Evolutionary conservation across 768 basidiomycete species (phyloP).

Genomic region (Butyriboletus loyo): DNA sequence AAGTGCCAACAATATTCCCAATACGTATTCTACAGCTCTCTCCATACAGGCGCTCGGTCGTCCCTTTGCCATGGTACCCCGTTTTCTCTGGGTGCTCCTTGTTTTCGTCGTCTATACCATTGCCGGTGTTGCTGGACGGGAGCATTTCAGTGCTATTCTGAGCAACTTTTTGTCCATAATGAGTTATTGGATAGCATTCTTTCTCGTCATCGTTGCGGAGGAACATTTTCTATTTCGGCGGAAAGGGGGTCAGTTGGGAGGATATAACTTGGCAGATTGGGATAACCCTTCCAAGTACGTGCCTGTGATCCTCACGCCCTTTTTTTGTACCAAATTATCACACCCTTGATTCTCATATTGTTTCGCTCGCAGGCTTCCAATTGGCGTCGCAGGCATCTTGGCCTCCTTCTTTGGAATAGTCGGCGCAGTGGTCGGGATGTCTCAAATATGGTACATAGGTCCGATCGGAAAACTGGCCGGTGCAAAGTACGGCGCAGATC

Average conservation of each 20-base stretch:
- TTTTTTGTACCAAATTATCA: too few species aligned
- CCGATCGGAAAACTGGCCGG: slow-evolving; percentile 45
- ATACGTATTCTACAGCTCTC: slow-evolving; percentile 46
- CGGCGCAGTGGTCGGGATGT: slow-evolving; percentile 53
- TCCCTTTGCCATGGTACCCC: slow-evolving; percentile 41
- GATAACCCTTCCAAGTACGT: slow-evolving; percentile 39
- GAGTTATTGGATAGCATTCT: slow-evolving; percentile 47
- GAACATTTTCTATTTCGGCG: slow-evolving; percentile 49
- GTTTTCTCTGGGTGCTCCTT: slow-evolving; percentile 45
- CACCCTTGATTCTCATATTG: not conserved
- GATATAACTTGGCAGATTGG: slow-evolving; percentile 52
- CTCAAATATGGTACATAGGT: slow-evolving; percentile 51
- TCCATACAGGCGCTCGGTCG: slow-evolving; percentile 45
- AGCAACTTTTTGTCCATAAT: slow-evolving; percentile 42
- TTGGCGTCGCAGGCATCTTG: slow-evolving; percentile 46
- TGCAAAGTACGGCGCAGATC: slow-evolving; percentile 43
- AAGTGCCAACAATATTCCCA: slow-evolving; percentile 41
- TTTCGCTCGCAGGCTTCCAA: slow-evolving; percentile 35
- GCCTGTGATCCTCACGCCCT: not conserved
- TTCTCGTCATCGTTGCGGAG: slow-evolving; percentile 43
- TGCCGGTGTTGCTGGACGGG: slow-evolving; percentile 40
- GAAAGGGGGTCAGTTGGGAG: slow-evolving; percentile 38
- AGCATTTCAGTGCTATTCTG: slow-evolving; percentile 43
- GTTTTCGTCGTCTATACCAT: slow-evolving; percentile 39
- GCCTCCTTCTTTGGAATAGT: slow-evolving; percentile 46